A percentile compares a stretch with the other conserved stretches of the same genome.
Conservation (phyloP, 2,329 filamentous ascomycete genomes). For the Nannizziopsis barbatae region DNA sequence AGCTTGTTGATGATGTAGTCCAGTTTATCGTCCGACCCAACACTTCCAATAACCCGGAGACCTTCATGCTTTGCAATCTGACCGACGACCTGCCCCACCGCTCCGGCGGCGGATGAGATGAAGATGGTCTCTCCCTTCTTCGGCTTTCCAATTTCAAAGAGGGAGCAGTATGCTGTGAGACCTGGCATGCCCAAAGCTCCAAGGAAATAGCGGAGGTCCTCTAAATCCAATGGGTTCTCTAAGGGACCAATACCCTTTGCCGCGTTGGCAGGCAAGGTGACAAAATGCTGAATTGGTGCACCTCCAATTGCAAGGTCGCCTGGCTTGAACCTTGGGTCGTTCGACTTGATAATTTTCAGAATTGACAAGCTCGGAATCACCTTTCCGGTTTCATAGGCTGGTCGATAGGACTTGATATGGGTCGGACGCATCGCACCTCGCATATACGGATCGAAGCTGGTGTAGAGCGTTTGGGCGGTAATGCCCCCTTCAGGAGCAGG, state of each 20-base stretch:
- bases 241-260: conserved; percentile 42
- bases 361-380: conserved; percentile 56
- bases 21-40: conserved; percentile 69
- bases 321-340: conserved; percentile 49
- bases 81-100: conserved; percentile 72
- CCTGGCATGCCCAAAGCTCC: conserved; percentile 71
- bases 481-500: conserved; percentile 54
- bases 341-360: conserved; percentile 59
- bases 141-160: conserved; percentile 64
- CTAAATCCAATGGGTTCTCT: conserved; percentile 50
- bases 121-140: conserved; percentile 73
- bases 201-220: conserved; percentile 49
- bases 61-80: conserved; percentile 76
- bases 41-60: conserved; percentile 65
- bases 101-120: conserved; percentile 66
- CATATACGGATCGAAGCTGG: conserved; percentile 76
- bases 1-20: conserved; percentile 61
- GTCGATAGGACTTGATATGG: conserved; percentile 54
- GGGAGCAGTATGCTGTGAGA: conserved; percentile 60
- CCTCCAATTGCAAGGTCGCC: conserved; percentile 55
- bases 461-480: conserved; percentile 57
- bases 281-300: conserved; percentile 59
- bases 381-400: conserved; percentile 50
- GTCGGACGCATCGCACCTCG: conserved; percentile 65
- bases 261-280: conserved; percentile 42